A percentile compares a stretch with the other conserved stretches of the same genome.
These are phyloP conservation scores for Vavraia culicis DNA, from an alignment of 371 early-diverging fungal species.

Conservation along the genomic window DNA sequence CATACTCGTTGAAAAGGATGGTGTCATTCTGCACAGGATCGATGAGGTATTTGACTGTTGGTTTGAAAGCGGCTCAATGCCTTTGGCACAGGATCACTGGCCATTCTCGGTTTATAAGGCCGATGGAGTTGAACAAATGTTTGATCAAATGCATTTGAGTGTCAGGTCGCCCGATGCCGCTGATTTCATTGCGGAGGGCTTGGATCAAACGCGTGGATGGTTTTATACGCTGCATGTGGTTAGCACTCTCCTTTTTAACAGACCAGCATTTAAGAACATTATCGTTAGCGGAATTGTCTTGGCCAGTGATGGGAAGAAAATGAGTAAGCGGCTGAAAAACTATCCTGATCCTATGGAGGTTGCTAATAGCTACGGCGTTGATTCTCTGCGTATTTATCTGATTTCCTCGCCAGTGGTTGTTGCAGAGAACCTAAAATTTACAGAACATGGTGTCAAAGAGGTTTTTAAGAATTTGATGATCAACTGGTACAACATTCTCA, in stretches of 20 bases:
- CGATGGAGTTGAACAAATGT: conserved; percentile 40
- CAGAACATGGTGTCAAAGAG: conserved; percentile 90
- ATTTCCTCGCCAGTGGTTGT: conserved; percentile 96
- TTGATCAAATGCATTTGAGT: conserved; percentile 56
- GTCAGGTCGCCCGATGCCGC: conserved; percentile 80
- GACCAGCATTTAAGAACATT: conserved; percentile 93
- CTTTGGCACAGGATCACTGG: conserved; percentile 96
- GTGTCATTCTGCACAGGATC: conserved; percentile 57
- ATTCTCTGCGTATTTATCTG: conserved; percentile 78
- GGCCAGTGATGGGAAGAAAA: conserved; percentile 96
- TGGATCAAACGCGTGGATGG: conserved; percentile 99
- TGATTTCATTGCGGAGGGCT: conserved; percentile 97
- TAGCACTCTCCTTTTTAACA: conserved; percentile 82
- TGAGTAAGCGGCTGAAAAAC: conserved; percentile 97
- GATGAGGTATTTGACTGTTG: conserved; percentile 99
- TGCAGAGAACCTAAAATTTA: conserved; percentile 81
- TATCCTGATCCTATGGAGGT: conserved; percentile 82
- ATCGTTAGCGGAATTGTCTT: conserved; percentile 94
- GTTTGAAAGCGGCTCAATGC: conserved; percentile 93
- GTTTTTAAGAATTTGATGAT: conserved; percentile 75
- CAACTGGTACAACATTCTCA: conserved; percentile 94
- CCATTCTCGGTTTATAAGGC: conserved; percentile 50
- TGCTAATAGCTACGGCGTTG: conserved; percentile 79
- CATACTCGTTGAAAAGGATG: conserved; percentile 67
- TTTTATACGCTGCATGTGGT: conserved; percentile 97